phyloP scores from a whole-genome alignment of 2,329 filamentous ascomycete species.

The Daldinia sp. region DNA sequence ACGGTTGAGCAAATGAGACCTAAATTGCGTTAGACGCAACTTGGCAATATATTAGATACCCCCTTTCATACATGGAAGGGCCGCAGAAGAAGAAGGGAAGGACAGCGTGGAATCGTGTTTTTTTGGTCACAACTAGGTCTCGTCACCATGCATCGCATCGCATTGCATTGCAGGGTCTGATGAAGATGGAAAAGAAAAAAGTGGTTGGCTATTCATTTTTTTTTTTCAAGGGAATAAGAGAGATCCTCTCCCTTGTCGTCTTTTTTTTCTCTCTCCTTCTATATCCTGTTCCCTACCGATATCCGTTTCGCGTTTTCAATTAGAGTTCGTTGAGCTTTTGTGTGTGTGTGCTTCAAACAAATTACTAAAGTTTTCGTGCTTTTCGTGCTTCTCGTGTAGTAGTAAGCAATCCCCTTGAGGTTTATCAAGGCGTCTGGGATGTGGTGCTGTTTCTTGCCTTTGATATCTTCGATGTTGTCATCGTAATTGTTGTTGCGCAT shows the following conservation, averaged over 20 bases:
- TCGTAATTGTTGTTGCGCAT: too few relatives aligned
- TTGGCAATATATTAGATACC: slow-evolving; percentile 29
- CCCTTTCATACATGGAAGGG: slow-evolving; percentile 20
- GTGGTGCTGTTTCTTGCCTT: neutral
- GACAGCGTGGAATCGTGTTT: slow-evolving; percentile 13
- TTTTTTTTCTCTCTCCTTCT: slow-evolving; percentile 3
- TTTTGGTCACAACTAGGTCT: slow-evolving; percentile 7
- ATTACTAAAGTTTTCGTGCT: neutral
- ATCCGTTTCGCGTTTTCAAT: slow-evolving; percentile 16
- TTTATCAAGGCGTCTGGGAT: neutral
- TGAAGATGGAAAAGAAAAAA: neutral
- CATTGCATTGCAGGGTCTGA: neutral
- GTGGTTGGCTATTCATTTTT: slow-evolving; percentile 4
- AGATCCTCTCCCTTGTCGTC: neutral
- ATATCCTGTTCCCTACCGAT: slow-evolving; percentile 15
- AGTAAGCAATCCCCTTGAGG: neutral
- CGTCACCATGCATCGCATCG: slow-evolving; percentile 19
- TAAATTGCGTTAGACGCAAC: slow-evolving; percentile 1
- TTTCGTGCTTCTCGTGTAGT: slow-evolving; percentile 1
- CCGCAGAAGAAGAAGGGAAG: slow-evolving; percentile 7
- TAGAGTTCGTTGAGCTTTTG: neutral
- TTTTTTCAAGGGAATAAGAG: neutral
- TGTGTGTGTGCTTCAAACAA: neutral
- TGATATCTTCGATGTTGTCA: neutral
- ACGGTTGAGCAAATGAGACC: slow-evolving; percentile 37